These are phyloP conservation scores for Byssothecium circinans DNA, from an alignment of 2,329 filamentous ascomycete genomes.

Conservation along the genomic window DNA sequence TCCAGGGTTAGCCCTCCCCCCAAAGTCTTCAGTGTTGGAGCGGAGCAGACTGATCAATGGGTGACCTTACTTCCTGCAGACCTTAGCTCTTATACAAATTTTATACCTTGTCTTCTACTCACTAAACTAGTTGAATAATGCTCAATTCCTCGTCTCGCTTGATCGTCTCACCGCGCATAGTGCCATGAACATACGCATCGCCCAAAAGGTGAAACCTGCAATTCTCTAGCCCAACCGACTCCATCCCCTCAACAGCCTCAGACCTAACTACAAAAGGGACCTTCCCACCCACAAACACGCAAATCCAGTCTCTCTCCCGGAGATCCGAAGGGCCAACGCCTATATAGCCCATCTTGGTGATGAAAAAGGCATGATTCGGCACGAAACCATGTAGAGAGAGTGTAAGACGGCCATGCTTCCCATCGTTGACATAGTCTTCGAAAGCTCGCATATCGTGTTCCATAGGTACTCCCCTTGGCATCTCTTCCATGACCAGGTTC, in stretches of 20 bases:
- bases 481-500: not conserved
- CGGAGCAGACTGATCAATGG: too few species aligned
- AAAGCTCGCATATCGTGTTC: not conserved
- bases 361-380: constrained; percentile 13
- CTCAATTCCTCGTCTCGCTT: not conserved
- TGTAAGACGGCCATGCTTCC: not conserved
- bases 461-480: not conserved
- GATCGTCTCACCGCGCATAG: constrained; percentile 15
- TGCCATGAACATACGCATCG: constrained; percentile 17
- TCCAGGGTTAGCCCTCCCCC: too few species aligned
- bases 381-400: constrained; percentile 1
- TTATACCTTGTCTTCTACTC: too few species aligned
- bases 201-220: constrained; percentile 6
- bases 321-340: constrained; percentile 12
- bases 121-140: not conserved
- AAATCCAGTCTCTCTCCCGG: constrained; percentile 8
- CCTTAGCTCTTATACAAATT: too few species aligned
- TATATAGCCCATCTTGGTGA: constrained; percentile 13
- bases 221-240: not conserved
- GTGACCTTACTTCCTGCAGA: too few species aligned
- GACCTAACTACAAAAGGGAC: constrained; percentile 15
- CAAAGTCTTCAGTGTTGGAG: too few species aligned
- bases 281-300: constrained; percentile 11
- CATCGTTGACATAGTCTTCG: not conserved
- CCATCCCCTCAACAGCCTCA: not conserved